Evolutionary conservation across 306 rosid genomes (phyloP), one percentile per base, ranked within the genome.

Genomic region (Castanea sativa): DNA sequence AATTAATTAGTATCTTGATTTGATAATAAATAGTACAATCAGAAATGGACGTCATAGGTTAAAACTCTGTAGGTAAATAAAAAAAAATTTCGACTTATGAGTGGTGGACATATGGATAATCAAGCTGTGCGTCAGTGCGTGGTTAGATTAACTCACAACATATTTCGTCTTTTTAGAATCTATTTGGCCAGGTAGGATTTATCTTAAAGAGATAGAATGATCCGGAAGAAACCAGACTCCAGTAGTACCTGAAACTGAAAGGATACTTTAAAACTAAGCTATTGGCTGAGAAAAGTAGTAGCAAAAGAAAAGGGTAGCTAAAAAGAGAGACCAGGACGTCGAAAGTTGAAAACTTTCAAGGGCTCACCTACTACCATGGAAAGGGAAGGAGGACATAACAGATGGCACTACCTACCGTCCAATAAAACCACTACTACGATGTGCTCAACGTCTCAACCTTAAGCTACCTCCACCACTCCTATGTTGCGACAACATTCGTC

Each of bases 321-420:
- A 3, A 1, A 0, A 4, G 21, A 52, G 0, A 2, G 61, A 45
- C 12, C 4, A 0, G 43, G 23, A 35, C 56, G 64, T 7, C 23
- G 14, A 7, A 4, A 3, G 63, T 57, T 57, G 25, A 57, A n/a
- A 16, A 18, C n/a, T 67, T 67, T 41, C 45, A 2, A 11, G 7
- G 8, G 23, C 25, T 74, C 33, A 79, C 86, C 86, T 55, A 83
- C 81, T 20, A 55, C 81, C 65, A 33, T 11, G 20, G 83, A 79
- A 38, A 55, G 8, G n/a, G 72, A 70, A 29, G n/a, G 1, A n/a
- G 15, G 41, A 55, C 74, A 25, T 49, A 60, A 60, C 14, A 20
- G 29, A 21, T 20, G 43, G 29, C 78, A 30, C 71, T 3, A 21
- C 56, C 76, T 30, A 57, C 71, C 73, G 9, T 14, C 69, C 20